These are phyloP conservation scores for Talaromyces sp. DNA, from an alignment of 2,329 filamentous ascomycete genomes.

Conservation along the genomic window DNA sequence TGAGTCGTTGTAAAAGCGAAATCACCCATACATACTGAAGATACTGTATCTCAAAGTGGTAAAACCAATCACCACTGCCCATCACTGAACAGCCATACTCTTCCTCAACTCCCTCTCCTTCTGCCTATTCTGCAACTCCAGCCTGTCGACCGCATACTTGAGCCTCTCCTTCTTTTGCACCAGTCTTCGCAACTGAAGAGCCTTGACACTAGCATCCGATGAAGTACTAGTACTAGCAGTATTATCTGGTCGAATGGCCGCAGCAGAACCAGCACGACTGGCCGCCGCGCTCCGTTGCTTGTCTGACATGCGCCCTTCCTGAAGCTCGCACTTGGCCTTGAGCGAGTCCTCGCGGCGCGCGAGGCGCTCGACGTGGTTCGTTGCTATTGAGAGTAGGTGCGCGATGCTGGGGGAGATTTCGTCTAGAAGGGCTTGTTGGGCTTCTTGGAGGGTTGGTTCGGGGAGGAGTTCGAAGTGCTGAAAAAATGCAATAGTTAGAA, in stretches of 20 bases:
- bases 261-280: slow-evolving; percentile 16
- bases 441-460: slow-evolving; percentile 72
- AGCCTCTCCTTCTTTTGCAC: slow-evolving; percentile 78
- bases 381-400: slow-evolving; percentile 72
- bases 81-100: slow-evolving; percentile 57
- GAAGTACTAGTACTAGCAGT: neutral
- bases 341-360: slow-evolving; percentile 77
- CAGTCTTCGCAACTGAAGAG: slow-evolving; percentile 60
- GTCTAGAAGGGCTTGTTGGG: slow-evolving; percentile 76
- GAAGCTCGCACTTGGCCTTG: slow-evolving; percentile 74
- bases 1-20: neutral
- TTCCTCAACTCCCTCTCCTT: slow-evolving; percentile 64
- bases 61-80: neutral
- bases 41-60: neutral
- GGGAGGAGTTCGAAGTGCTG: slow-evolving; percentile 92
- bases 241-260: slow-evolving; percentile 13
- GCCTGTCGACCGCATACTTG: slow-evolving; percentile 76
- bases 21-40: too few relatives aligned
- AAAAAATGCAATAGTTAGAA: neutral
- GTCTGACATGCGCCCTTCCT: slow-evolving; percentile 62
- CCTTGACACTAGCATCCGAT: slow-evolving; percentile 33
- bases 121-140: slow-evolving; percentile 82
- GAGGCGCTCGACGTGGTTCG: slow-evolving; percentile 74
- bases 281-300: slow-evolving; percentile 17
- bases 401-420: slow-evolving; percentile 86